A percentile compares a stretch with the other conserved stretches of the same genome.
Conservation (phyloP, 2,329 filamentous ascomycete species). For the Trichoderma semiorbis region DNA sequence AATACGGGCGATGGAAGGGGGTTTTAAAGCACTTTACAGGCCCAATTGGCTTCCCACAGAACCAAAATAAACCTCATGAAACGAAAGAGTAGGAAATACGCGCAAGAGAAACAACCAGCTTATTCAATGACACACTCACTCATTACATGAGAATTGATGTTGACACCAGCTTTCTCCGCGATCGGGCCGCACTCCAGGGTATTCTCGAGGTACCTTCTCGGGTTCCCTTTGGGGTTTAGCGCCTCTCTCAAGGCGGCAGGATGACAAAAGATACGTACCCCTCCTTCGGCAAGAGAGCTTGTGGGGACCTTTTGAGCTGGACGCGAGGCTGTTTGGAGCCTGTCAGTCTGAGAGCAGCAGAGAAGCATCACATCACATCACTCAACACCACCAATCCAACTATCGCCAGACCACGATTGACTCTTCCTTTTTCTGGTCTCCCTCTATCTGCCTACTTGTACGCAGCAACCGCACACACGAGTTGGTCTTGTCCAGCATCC, state of each 20-base stretch:
- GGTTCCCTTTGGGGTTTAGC: background rate
- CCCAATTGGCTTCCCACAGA: background rate
- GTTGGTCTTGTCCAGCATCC: background rate
- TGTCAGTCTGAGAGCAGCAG: conserved; percentile 17
- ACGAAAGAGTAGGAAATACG: background rate
- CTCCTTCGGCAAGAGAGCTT: background rate
- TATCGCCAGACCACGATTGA: background rate
- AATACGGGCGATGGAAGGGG: background rate
- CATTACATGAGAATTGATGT: background rate
- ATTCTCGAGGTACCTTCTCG: background rate
- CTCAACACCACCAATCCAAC: background rate
- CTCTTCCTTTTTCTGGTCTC: background rate
- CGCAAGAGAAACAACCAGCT: background rate
- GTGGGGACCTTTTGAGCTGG: background rate
- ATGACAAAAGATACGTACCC: conserved; percentile 23
- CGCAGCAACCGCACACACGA: background rate
- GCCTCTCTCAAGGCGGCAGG: background rate
- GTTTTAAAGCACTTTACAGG: background rate
- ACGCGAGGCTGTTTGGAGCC: conserved; percentile 31
- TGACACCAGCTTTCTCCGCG: conserved; percentile 19
- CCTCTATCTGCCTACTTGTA: background rate
- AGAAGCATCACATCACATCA: background rate
- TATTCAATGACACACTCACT: background rate
- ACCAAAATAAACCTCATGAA: background rate
- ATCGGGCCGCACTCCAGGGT: conserved; percentile 18